A percentile compares a stretch with the other conserved stretches of the same genome.
Evolutionary conservation across 371 early-diverging fungal species (phyloP).

Genomic region (Mortierella polycephala): DNA sequence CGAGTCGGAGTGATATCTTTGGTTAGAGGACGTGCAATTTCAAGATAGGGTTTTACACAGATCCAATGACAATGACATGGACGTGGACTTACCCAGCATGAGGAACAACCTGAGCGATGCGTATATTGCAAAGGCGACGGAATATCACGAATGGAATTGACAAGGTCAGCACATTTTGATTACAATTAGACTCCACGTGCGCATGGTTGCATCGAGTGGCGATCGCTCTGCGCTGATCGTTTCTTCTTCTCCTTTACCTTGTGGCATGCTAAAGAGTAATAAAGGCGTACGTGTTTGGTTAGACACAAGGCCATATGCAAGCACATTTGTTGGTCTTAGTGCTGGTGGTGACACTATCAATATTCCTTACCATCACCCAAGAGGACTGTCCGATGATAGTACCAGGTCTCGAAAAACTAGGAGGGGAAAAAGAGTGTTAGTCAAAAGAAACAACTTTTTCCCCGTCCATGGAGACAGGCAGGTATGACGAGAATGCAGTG

Average conservation of each 20-base stretch:
- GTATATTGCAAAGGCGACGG: neutral
- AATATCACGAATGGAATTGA: conserved; percentile 1
- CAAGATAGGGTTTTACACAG: neutral
- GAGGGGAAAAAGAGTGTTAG: neutral
- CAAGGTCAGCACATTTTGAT: conserved; percentile 13
- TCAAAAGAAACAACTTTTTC: neutral
- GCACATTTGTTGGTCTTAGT: neutral
- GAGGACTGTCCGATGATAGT: conserved; percentile 47
- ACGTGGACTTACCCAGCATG: conserved; percentile 44
- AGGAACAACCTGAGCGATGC: conserved; percentile 39
- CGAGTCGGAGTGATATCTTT: neutral
- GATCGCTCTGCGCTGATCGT: neutral
- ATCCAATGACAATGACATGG: neutral
- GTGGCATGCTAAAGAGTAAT: conserved; percentile 31
- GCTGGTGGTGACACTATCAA: neutral
- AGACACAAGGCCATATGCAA: no score
- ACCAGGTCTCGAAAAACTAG: conserved; percentile 48
- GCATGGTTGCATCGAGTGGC: neutral
- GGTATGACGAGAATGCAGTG: neutral
- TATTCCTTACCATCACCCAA: conserved; percentile 60
- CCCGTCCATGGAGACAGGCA: no score
- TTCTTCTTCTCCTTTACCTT: conserved; percentile 20
- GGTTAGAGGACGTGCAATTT: neutral
- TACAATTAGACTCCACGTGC: neutral
- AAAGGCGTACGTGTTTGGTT: neutral